Evolutionary conservation across 1,284 basidiomycete species (phyloP), one percentile per base, ranked within the genome.

Genomic region (Puccinia triticina): DNA sequence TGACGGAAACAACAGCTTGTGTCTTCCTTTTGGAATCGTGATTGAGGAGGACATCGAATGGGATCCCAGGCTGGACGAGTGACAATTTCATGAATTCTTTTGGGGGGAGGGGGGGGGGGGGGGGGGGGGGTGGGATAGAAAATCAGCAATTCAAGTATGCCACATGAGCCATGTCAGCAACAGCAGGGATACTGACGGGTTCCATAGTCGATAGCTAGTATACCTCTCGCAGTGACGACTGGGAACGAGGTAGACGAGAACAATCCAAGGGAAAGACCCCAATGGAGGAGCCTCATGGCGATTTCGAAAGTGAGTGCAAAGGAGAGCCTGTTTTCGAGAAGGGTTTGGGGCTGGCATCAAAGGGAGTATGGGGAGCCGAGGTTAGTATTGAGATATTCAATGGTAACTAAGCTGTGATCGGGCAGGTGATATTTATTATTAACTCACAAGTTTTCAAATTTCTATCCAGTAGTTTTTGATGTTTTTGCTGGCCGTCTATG

Each of bases 1-100:
- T 93, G 93, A 96, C 46, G 90, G 84, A 92, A 0, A 98, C 93
- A 0, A 92, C 91, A 32, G 93, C 91, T 85, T 93, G 92, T 77
- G 98, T 94, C 89, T 99, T 99, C 84, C 96, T 90, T 89, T 98
- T 98, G 59, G 94, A 96, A 87, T 98, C 96, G 87, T 94, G 93
- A 88, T 97, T 96, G 74, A 99, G 89, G 50, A 99, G 90, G 46
- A 99, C 94, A 88, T 99, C 96, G 86, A 99, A 97, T 0, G 96
- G 95, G 75, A 94, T 89, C 59, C 96, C 96, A 0, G 96, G 96
- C 86, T 96, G 96, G 90, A 99, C 93, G 83, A 99, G 89, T 12
- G 95, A 96, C 40, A 95, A 93, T 88, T 98, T 99, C 86, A 95
- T 96, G 90, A 92, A 95, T 88, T 98, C 79, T 81, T 0, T 26